Evolutionary conservation across 148 eudicot species (phyloP), one percentile per base, ranked within the genome.

Genomic region (Vaccinium myrtillus): DNA sequence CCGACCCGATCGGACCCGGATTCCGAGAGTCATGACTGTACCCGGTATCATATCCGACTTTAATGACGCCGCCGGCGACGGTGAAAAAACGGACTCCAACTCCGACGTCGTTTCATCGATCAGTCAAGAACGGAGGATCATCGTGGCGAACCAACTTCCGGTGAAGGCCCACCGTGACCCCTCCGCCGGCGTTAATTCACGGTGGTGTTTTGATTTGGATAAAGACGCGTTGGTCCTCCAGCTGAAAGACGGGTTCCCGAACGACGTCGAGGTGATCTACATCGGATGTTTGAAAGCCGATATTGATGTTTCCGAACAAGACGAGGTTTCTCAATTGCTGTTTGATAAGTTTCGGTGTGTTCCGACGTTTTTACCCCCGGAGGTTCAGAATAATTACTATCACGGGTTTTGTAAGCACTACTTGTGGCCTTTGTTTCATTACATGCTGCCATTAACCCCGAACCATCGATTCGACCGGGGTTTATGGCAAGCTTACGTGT

Each of bases 351-450:
- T 90, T 71, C 87, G 87, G 16, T 95, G 98, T 82, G 92, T 95
- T 15, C 98, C 98, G 2, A 92, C 90, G 8, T 95, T 94, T 77
- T 55, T 95, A 59, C 58, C 94, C 0, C 18, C 83, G 5, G 94
- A 94, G 18, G 58, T 94, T 55, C 88, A 87, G 70, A 89, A 89
- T 55, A 90, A 88, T 23, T 95, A 86, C 83, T 95, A 95, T 25
- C 97, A 95, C 77, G 98, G 97, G 0, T 94, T 95, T 43, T 95
- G 98, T 83, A 95, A 95, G 90, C 95, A 94, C 67, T 94, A 89
- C 43, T 53, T 95, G 5, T 95, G 98, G 98, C 95, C 95, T 85
- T 70, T 95, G 48, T 92, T 94, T 88, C 98, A 94, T 70, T 95
- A 95, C 75, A 90, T 93, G 92, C 36, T 95, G 32, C 98, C 98